A percentile compares a stretch with the other conserved stretches of the same genome.
phyloP scores from a whole-genome alignment of 2,329 filamentous ascomycete genomes.

The Tolypocladium cylindrosporum region DNA sequence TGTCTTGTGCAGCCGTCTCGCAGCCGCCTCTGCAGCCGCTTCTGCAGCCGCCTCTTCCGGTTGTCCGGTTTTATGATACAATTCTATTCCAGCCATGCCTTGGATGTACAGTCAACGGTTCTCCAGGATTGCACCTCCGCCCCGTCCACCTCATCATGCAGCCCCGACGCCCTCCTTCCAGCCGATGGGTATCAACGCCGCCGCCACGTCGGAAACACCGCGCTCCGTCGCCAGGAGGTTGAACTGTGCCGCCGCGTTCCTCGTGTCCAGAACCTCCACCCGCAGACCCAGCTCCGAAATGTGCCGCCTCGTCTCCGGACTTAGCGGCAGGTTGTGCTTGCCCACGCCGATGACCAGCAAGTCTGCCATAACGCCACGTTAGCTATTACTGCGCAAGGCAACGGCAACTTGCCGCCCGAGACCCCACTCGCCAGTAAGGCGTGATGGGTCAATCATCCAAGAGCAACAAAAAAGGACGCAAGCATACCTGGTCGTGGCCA shows the following conservation, averaged over 20 bases:
- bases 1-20: too few species aligned
- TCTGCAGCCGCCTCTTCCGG: too few species aligned
- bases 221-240: slow-evolving; percentile 92
- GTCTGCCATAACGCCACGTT: slow-evolving; percentile 39
- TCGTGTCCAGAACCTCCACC: slow-evolving; percentile 81
- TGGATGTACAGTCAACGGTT: not conserved
- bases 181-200: slow-evolving; percentile 76
- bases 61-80: not conserved
- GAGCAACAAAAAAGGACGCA: not conserved
- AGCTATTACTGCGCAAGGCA: not conserved
- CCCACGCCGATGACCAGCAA: slow-evolving; percentile 85
- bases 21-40: too few species aligned
- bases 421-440: not conserved
- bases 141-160: slow-evolving; percentile 4
- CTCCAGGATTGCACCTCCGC: not conserved
- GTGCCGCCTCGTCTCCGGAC: slow-evolving; percentile 59
- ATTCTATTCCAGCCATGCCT: not conserved
- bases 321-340: slow-evolving; percentile 62
- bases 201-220: slow-evolving; percentile 75
- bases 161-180: slow-evolving; percentile 57
- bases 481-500: slow-evolving; percentile 81
- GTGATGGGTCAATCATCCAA: not conserved
- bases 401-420: not conserved
- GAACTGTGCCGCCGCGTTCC: slow-evolving; percentile 89
- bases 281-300: slow-evolving; percentile 73